phyloP scores from a whole-genome alignment of 202 grass and related monocot genomes.

The Zizania palustris region DNA sequence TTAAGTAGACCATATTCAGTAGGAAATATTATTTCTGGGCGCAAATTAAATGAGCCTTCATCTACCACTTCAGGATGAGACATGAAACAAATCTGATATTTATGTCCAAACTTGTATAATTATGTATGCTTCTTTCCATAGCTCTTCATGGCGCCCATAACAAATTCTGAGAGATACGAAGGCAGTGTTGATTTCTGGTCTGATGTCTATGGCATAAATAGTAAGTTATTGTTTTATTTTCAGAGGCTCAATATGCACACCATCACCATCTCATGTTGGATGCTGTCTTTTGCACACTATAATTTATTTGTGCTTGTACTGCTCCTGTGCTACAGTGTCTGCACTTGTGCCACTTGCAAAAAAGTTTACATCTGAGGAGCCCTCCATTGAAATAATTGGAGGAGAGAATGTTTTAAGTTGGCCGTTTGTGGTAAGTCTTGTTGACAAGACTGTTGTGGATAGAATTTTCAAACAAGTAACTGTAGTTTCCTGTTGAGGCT shows the following conservation, averaged over 20 bases:
- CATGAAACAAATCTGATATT: not conserved
- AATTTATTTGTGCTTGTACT: conserved; percentile 30
- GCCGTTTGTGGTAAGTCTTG: conserved; percentile 75
- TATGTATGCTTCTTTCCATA: conserved; percentile 39
- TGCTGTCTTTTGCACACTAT: not conserved
- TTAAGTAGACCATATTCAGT: not conserved
- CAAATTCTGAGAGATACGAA: conserved; percentile 84
- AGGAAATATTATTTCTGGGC: conserved; percentile 25
- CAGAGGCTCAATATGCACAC: not conserved
- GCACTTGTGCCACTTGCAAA: conserved; percentile 84
- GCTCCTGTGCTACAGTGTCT: conserved; percentile 73
- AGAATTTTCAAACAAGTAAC: conserved; percentile 19
- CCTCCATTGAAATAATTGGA: conserved; percentile 71
- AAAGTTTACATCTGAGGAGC: conserved; percentile 83
- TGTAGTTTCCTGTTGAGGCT: conserved; percentile 13
- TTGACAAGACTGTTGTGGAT: conserved; percentile 23
- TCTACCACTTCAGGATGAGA: conserved; percentile 31
- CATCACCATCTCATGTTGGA: not conserved
- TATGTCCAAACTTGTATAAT: conserved; percentile 32
- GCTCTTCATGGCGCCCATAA: conserved; percentile 94
- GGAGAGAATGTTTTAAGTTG: conserved; percentile 95
- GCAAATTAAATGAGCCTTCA: conserved; percentile 24
- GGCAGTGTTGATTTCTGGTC: conserved; percentile 84
- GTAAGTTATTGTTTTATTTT: conserved; percentile 52
- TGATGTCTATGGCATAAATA: conserved; percentile 92